Conservation (phyloP, 2,329 filamentous ascomycete species). For the Huntiella savannae region DNA sequence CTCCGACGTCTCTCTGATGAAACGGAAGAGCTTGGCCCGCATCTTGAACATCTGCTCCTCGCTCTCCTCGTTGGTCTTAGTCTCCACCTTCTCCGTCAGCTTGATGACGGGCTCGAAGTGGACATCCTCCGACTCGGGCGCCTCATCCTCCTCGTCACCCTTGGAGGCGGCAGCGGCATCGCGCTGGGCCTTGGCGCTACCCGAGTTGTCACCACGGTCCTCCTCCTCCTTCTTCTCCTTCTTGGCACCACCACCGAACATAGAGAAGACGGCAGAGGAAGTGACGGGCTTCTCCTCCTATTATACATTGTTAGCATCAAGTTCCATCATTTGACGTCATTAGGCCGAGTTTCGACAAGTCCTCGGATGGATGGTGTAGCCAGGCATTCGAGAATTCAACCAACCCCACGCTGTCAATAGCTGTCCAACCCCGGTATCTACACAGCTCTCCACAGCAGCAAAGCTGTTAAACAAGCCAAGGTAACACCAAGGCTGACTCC, state of each 20-base stretch:
- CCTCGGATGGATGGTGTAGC: too few species aligned
- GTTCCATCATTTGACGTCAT: too few species aligned
- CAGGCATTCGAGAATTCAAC: too few species aligned
- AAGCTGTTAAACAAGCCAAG: too few species aligned
- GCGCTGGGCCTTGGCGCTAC: constrained; percentile 65
- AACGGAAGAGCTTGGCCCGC: constrained; percentile 99
- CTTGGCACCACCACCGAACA: constrained; percentile 96
- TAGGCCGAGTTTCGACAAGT: too few species aligned
- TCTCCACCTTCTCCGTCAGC: constrained; percentile 90
- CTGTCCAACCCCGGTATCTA: too few species aligned
- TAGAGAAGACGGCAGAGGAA: constrained; percentile 67
- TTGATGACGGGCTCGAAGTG: constrained; percentile 95
- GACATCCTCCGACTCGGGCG: constrained; percentile 75
- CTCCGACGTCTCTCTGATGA: constrained; percentile 75
- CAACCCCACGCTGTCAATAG: too few species aligned
- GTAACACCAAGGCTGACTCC: too few species aligned
- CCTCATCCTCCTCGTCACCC: constrained; percentile 47
- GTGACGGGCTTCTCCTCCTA: constrained; percentile 25
- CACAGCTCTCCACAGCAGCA: too few species aligned
- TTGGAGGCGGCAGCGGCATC: constrained; percentile 37
- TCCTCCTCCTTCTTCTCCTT: constrained; percentile 86
- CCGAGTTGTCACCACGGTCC: constrained; percentile 70
- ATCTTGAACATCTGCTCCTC: constrained; percentile 99
- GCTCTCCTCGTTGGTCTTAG: constrained; percentile 93
- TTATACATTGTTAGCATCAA: background rate